Percentiles rank a stretch among this genome's conserved stretches.
Evolutionary conservation across 1,139 yeast genomes (phyloP).

Genomic region (Entelexis sorbosivorans): DNA sequence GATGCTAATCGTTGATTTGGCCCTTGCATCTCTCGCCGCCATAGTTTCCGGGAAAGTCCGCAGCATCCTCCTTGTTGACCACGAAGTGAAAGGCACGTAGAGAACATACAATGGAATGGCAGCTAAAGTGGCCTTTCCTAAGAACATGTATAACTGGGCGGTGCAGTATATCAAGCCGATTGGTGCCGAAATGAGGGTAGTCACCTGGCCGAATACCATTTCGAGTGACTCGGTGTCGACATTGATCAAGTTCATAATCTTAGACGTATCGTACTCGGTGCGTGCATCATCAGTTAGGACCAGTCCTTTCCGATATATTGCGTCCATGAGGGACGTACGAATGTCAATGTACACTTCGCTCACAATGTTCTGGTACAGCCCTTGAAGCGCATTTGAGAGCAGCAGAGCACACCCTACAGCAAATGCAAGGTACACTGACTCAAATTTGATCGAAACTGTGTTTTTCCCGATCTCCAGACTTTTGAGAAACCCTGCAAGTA

Average conservation of each 20-base stretch:
- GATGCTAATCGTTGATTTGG: slow-evolving; percentile 54
- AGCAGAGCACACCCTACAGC: slow-evolving; percentile 9
- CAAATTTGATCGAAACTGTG: not conserved
- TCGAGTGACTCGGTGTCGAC: slow-evolving; percentile 75
- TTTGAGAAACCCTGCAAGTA: slow-evolving; percentile 7
- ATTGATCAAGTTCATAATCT: slow-evolving; percentile 76
- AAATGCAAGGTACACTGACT: slow-evolving; percentile 6
- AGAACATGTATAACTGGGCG: slow-evolving; percentile 51
- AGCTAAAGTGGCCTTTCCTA: slow-evolving; percentile 61
- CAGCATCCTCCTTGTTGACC: slow-evolving; percentile 41
- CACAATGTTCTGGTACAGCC: slow-evolving; percentile 5
- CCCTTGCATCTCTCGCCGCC: slow-evolving; percentile 48
- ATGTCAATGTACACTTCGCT: slow-evolving; percentile 9
- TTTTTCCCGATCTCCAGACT: slow-evolving; percentile 7
- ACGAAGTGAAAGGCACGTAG: slow-evolving; percentile 35
- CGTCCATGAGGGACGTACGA: slow-evolving; percentile 15
- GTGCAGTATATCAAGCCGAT: slow-evolving; percentile 51
- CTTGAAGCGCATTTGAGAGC: not conserved
- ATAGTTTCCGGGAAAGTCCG: slow-evolving; percentile 48
- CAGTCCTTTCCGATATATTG: slow-evolving; percentile 59
- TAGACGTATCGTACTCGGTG: slow-evolving; percentile 55
- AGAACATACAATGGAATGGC: slow-evolving; percentile 41
- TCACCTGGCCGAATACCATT: slow-evolving; percentile 53
- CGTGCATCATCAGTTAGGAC: slow-evolving; percentile 70
- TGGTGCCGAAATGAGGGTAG: slow-evolving; percentile 52